phyloP scores from a whole-genome alignment of 1,284 basidiomycete genomes.

The Neonothopanus nambi region DNA sequence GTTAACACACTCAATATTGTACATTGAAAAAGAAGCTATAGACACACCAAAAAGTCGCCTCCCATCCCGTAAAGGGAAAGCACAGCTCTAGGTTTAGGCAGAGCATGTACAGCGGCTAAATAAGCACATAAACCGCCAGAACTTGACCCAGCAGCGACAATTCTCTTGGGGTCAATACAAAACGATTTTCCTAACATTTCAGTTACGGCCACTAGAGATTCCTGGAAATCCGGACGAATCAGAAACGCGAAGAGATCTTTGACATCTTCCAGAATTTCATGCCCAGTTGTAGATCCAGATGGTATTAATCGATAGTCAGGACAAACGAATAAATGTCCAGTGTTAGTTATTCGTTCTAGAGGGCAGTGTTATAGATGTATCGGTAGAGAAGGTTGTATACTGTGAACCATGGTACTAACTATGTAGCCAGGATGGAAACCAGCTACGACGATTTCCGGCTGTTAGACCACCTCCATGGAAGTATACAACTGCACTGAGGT shows the following conservation, averaged over 20 bases:
- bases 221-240: not conserved
- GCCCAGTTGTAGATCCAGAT: conserved; percentile 11
- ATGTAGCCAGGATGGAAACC: conserved; percentile 17
- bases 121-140: conserved; percentile 14
- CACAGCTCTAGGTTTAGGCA: conserved; percentile 7
- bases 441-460: conserved; percentile 8
- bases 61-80: conserved; percentile 11
- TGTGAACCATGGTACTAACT: conserved; percentile 1
- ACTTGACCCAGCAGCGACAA: conserved; percentile 13
- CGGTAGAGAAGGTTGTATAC: not conserved
- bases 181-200: not conserved
- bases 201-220: not conserved
- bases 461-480: conserved; percentile 17
- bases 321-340: conserved; percentile 14
- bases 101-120: conserved; percentile 12
- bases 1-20: too few species aligned
- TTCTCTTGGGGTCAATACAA: conserved; percentile 7
- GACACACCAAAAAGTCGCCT: conserved; percentile 13
- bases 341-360: conserved; percentile 12
- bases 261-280: conserved; percentile 17
- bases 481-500: conserved; percentile 3
- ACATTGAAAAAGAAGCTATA: not conserved
- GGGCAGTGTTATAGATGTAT: not conserved
- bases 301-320: conserved; percentile 16
- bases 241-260: conserved; percentile 14